Conservation (phyloP, 176 grass and related monocot species). For the Canna indica region DNA sequence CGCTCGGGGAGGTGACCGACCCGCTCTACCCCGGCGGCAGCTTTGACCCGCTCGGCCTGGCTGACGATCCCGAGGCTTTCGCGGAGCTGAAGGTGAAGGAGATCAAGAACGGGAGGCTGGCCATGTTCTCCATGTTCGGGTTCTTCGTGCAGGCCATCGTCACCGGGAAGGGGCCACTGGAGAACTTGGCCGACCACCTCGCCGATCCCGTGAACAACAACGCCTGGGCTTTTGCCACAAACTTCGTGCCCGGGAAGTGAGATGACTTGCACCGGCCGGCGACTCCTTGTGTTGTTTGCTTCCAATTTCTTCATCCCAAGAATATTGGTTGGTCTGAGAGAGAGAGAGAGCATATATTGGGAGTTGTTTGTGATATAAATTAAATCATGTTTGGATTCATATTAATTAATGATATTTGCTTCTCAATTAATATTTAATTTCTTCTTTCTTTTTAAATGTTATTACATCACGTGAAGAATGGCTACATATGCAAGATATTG, state of each 20-base stretch:
- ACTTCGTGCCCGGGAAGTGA: constrained; percentile 84
- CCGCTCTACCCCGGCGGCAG: constrained; percentile 72
- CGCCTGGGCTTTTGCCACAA: constrained; percentile 81
- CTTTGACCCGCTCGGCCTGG: constrained; percentile 70
- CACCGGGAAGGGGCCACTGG: constrained; percentile 72
- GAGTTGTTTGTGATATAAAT: too few relatives aligned
- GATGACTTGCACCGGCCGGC: too few relatives aligned
- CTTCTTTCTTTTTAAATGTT: too few relatives aligned
- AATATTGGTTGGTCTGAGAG: too few relatives aligned
- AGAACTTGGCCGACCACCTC: constrained; percentile 87
- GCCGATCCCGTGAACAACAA: constrained; percentile 95
- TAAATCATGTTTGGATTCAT: too few relatives aligned
- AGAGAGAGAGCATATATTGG: too few relatives aligned
- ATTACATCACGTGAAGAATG: too few relatives aligned
- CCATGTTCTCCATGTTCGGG: constrained; percentile 97
- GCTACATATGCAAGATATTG: too few relatives aligned
- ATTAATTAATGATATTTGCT: too few relatives aligned
- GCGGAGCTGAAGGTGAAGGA: constrained; percentile 90
- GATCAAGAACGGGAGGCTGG: constrained; percentile 74
- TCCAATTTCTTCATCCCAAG: too few relatives aligned
- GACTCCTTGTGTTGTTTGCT: too few relatives aligned
- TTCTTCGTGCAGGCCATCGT: constrained; percentile 87
- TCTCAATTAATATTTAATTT: too few relatives aligned
- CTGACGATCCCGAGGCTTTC: constrained; percentile 71
- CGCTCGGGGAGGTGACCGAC: constrained; percentile 69